Conservation (phyloP, 176 grass and related monocot genomes). For the Cocos nucifera region DNA sequence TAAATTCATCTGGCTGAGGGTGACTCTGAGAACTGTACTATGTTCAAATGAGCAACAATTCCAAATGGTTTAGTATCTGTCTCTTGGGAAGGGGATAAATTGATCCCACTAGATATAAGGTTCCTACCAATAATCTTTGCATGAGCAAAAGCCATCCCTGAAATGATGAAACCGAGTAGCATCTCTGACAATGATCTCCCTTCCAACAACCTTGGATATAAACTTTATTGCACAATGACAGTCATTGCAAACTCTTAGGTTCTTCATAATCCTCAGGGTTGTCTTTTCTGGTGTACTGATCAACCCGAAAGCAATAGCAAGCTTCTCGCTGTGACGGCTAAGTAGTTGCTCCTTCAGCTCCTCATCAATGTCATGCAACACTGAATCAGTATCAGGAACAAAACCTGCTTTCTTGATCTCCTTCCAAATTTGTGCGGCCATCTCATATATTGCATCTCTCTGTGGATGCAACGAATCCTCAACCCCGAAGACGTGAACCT, state of each 20-base stretch:
- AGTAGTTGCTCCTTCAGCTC: constrained; percentile 72
- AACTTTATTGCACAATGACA: constrained; percentile 56
- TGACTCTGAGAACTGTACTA: no score
- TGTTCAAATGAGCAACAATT: no score
- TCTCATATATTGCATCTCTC: constrained; percentile 39
- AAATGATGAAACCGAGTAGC: constrained; percentile 72
- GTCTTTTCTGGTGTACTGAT: constrained; percentile 51
- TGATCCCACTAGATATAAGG: neutral
- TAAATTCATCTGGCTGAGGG: no score
- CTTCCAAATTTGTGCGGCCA: constrained; percentile 43
- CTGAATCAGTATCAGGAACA: constrained; percentile 39
- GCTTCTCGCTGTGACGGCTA: constrained; percentile 71
- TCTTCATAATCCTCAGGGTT: constrained; percentile 60
- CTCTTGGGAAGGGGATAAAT: no score
- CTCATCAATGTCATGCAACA: constrained; percentile 56
- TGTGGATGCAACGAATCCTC: constrained; percentile 51
- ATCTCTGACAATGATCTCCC: constrained; percentile 68
- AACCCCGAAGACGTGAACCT: constrained; percentile 55
- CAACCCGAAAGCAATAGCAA: constrained; percentile 60
- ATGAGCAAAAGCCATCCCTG: constrained; percentile 57
- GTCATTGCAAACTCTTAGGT: constrained; percentile 64
- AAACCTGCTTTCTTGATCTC: constrained; percentile 63
- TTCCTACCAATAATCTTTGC: constrained; percentile 75
- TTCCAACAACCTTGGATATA: constrained; percentile 48
- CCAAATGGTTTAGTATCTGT: no score